phyloP scores from a whole-genome alignment of 371 early-diverging fungal species.

The Umbelopsis sp. region DNA sequence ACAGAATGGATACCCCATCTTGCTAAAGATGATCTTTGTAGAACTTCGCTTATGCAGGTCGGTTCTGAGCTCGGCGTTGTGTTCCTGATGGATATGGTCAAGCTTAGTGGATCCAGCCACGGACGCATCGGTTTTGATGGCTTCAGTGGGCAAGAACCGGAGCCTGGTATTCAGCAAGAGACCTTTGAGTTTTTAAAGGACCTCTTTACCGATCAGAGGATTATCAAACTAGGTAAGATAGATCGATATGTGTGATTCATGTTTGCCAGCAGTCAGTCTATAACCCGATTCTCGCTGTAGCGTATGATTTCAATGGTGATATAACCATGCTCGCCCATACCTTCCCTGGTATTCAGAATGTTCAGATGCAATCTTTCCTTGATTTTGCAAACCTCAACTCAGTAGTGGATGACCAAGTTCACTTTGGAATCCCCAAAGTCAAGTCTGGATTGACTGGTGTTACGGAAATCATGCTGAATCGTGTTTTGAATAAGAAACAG shows the following conservation, averaged over 20 bases:
- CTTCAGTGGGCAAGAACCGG: background rate
- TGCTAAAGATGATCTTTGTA: conserved; percentile 26
- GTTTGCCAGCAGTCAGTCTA: too few relatives aligned
- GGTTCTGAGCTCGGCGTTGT: conserved; percentile 38
- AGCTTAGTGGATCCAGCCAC: background rate
- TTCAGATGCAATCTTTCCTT: conserved; percentile 28
- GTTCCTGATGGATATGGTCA: conserved; percentile 42
- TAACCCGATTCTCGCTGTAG: conserved; percentile 21
- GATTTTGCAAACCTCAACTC: conserved; percentile 38
- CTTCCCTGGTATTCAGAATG: conserved; percentile 37
- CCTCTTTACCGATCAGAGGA: conserved; percentile 22
- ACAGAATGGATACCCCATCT: conserved; percentile 54
- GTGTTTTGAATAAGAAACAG: conserved; percentile 47
- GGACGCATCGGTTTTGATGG: conserved; percentile 3
- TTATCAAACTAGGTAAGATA: conserved; percentile 39
- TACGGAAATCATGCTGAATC: conserved; percentile 31
- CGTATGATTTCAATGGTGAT: conserved; percentile 52
- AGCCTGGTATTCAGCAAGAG: background rate
- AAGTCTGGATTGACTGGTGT: conserved; percentile 44
- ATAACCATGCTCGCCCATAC: conserved; percentile 31
- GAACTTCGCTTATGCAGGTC: conserved; percentile 52
- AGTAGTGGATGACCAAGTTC: conserved; percentile 1
- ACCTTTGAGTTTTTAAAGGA: conserved; percentile 1
- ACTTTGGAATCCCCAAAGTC: conserved; percentile 20
- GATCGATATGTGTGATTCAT: background rate